These are phyloP conservation scores for Boletus reticuloceps DNA, from an alignment of 768 basidiomycete species.

Conservation along the genomic window DNA sequence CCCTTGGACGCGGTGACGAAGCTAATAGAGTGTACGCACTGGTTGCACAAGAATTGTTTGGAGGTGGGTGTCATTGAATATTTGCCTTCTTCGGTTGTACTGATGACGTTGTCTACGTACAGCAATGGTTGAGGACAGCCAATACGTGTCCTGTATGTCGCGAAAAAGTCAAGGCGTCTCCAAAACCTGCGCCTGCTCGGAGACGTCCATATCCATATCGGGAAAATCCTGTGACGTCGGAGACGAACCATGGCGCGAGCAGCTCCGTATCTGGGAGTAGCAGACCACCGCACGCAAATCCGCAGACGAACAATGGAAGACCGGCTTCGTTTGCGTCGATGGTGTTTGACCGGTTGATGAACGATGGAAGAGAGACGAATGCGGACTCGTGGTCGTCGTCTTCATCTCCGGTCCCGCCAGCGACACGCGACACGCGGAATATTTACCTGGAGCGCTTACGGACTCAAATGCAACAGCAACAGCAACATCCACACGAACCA, in stretches of 20 bases:
- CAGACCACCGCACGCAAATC: conserved; percentile 3
- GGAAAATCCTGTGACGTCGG: conserved; percentile 1
- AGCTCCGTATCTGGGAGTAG: background rate
- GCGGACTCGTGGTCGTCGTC: conserved; percentile 6
- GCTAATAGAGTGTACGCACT: conserved; percentile 70
- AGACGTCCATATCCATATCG: conserved; percentile 13
- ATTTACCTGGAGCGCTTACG: conserved; percentile 15
- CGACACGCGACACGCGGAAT: conserved; percentile 6
- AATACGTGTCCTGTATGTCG: conserved; percentile 83
- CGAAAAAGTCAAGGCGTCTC: conserved; percentile 44
- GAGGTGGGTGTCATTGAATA: conserved; percentile 44
- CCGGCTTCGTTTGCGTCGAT: conserved; percentile 17
- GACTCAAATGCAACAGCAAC: conserved; percentile 15
- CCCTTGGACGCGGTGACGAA: conserved; percentile 62
- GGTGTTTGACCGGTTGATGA: conserved; percentile 19
- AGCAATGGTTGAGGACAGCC: conserved; percentile 82
- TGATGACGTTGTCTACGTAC: conserved; percentile 4
- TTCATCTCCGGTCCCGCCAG: background rate
- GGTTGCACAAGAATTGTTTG: conserved; percentile 76
- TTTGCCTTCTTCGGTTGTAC: background rate
- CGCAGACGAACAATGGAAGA: conserved; percentile 12
- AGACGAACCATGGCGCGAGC: conserved; percentile 6
- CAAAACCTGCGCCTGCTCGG: conserved; percentile 22
- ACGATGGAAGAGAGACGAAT: conserved; percentile 10
- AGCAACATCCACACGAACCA: conserved; percentile 3